Conservation (phyloP, 768 basidiomycete species). For the Agaricus subrufescens region DNA sequence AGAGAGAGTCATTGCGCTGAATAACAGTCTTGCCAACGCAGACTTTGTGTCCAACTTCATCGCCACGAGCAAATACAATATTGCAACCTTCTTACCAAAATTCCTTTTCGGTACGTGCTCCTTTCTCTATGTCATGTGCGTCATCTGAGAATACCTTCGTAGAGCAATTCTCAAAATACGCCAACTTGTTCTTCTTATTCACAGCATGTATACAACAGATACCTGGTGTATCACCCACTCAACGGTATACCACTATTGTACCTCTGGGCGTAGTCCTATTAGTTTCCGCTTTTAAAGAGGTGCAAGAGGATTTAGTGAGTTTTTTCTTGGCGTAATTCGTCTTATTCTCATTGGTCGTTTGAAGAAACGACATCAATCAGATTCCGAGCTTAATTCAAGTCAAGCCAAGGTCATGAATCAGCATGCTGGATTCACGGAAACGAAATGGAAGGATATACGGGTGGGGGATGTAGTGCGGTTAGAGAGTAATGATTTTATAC, state of each 20-base stretch:
- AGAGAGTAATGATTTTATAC: constrained; percentile 91
- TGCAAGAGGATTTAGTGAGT: constrained; percentile 88
- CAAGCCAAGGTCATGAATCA: constrained; percentile 67
- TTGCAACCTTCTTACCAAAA: constrained; percentile 83
- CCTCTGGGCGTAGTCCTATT: constrained; percentile 86
- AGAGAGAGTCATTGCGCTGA: constrained; percentile 79
- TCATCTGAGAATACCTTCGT: constrained; percentile 13
- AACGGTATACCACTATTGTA: constrained; percentile 89
- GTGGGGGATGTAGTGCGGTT: constrained; percentile 93
- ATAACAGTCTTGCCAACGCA: constrained; percentile 61
- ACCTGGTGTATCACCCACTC: constrained; percentile 95
- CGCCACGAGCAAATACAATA: constrained; percentile 93
- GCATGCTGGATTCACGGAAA: constrained; percentile 59
- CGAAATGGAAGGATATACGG: constrained; percentile 83
- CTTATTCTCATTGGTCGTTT: constrained; percentile 2
- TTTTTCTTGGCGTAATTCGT: not conserved
- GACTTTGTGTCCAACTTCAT: constrained; percentile 81
- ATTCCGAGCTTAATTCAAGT: constrained; percentile 86
- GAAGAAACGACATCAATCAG: constrained; percentile 96
- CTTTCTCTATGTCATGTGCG: not conserved
- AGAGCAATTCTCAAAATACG: constrained; percentile 99
- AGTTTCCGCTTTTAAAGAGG: constrained; percentile 93
- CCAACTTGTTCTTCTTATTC: constrained; percentile 98
- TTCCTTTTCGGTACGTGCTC: constrained; percentile 76
- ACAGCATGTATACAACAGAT: constrained; percentile 97